Percentiles rank a stretch among this genome's conserved stretches.
These are phyloP conservation scores for Protomyces inouyei DNA, from an alignment of 1,139 yeast genomes.

Conservation along the genomic window DNA sequence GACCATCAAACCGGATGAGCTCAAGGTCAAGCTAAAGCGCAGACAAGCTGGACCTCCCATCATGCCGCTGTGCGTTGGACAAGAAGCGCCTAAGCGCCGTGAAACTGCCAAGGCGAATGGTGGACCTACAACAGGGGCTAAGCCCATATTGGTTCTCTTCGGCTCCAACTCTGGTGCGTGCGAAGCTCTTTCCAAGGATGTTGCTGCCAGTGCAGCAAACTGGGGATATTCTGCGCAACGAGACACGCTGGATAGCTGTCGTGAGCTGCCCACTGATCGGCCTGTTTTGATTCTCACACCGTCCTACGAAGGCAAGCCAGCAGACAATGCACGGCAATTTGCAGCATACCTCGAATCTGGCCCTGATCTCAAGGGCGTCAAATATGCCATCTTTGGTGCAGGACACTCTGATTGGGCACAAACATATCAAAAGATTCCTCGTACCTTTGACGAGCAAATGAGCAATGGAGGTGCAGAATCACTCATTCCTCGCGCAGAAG, in stretches of 20 bases:
- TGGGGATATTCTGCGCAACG: conserved; percentile 8
- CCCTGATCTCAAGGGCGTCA: conserved; percentile 16
- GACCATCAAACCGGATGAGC: conserved; percentile 23
- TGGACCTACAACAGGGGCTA: conserved; percentile 8
- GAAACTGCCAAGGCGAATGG: not conserved
- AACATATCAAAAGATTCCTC: conserved; percentile 21
- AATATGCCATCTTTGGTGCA: conserved; percentile 25
- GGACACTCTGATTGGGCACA: conserved; percentile 28
- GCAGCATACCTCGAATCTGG: conserved; percentile 19
- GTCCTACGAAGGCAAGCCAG: conserved; percentile 27
- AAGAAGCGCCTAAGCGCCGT: conserved; percentile 5
- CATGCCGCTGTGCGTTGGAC: conserved; percentile 10
- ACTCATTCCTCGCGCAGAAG: conserved; percentile 15
- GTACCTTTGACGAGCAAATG: conserved; percentile 15
- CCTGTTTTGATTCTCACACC: conserved; percentile 25
- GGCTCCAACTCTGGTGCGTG: conserved; percentile 27
- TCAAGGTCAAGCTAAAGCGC: conserved; percentile 22
- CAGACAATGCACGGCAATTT: conserved; percentile 26
- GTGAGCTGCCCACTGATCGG: conserved; percentile 11
- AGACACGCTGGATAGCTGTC: conserved; percentile 18
- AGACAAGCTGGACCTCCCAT: conserved; percentile 25
- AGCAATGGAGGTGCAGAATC: conserved; percentile 15
- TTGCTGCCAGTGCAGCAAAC: conserved; percentile 8
- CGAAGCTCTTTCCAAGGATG: conserved; percentile 21
- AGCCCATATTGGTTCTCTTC: conserved; percentile 7